phyloP scores from a whole-genome alignment of 768 basidiomycete species.

The Suillus lakei region DNA sequence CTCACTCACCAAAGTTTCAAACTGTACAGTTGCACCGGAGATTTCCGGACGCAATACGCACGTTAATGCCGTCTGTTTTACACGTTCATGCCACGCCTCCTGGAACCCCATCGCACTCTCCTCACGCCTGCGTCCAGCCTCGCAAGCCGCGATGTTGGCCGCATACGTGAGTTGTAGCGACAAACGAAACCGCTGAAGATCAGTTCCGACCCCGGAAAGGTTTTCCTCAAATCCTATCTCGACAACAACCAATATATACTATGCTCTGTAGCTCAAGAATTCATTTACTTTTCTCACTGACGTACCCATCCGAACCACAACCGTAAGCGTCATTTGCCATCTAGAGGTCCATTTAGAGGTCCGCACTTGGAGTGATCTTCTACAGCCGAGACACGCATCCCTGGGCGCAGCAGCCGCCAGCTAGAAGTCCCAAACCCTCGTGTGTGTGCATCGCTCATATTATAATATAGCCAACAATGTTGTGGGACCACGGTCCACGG shows the following conservation, averaged over 20 bases:
- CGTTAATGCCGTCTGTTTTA: neutral
- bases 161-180: neutral
- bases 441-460: no score
- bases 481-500: no score
- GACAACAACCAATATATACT: neutral
- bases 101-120: neutral
- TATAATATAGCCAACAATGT: no score
- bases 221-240: neutral
- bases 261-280: neutral
- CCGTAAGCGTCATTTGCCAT: neutral
- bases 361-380: neutral
- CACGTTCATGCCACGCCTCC: neutral
- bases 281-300: neutral
- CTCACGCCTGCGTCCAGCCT: neutral
- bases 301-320: neutral
- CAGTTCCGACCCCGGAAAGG: neutral
- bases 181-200: neutral
- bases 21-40: constrained; percentile 3
- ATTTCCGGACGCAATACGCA: neutral
- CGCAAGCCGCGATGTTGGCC: neutral
- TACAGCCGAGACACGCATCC: neutral
- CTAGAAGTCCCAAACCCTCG: no score
- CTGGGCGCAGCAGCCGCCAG: neutral
- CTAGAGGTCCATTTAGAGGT: neutral
- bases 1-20: constrained; percentile 5